Conservation (phyloP, 805 yeast species). For the Zygosaccharomyces lentus region DNA sequence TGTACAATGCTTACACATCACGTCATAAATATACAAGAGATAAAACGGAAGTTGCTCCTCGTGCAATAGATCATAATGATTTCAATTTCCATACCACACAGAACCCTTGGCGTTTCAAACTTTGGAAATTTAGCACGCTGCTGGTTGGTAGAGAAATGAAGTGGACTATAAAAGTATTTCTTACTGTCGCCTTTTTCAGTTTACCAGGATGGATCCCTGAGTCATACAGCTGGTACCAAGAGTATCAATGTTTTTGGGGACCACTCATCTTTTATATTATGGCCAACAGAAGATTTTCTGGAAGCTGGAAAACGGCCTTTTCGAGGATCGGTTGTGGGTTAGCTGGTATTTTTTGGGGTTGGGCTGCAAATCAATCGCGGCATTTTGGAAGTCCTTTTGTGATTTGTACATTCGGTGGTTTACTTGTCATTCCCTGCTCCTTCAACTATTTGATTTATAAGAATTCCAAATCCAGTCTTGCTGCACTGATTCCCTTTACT, state of each 20-base stretch:
- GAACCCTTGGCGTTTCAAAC: conserved; percentile 34
- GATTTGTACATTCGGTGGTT: conserved; percentile 38
- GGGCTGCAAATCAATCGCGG: conserved; percentile 41
- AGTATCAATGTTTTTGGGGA: conserved; percentile 43
- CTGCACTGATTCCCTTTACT: conserved; percentile 40
- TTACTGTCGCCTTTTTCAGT: conserved; percentile 37
- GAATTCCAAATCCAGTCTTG: conserved; percentile 43
- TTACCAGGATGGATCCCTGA: conserved; percentile 43
- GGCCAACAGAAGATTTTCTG: conserved; percentile 41
- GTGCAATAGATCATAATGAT: conserved; percentile 43
- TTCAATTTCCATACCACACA: conserved; percentile 39
- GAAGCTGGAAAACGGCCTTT: conserved; percentile 34
- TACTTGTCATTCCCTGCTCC: conserved; percentile 35
- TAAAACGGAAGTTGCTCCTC: conserved; percentile 17
- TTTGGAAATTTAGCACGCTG: conserved; percentile 38
- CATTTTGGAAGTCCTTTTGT: conserved; percentile 39
- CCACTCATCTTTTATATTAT: conserved; percentile 37
- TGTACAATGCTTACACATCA: conserved; percentile 44
- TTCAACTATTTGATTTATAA: conserved; percentile 35
- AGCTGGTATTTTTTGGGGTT: conserved; percentile 46
- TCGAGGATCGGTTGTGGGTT: conserved; percentile 37
- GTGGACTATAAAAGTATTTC: conserved; percentile 42
- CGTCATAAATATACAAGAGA: conserved; percentile 27
- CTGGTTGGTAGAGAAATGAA: conserved; percentile 39
- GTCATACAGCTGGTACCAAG: conserved; percentile 42